A percentile compares a stretch with the other conserved stretches of the same genome.
phyloP scores from a whole-genome alignment of 257 asterid genomes.

The Nicotiana knightiana region DNA sequence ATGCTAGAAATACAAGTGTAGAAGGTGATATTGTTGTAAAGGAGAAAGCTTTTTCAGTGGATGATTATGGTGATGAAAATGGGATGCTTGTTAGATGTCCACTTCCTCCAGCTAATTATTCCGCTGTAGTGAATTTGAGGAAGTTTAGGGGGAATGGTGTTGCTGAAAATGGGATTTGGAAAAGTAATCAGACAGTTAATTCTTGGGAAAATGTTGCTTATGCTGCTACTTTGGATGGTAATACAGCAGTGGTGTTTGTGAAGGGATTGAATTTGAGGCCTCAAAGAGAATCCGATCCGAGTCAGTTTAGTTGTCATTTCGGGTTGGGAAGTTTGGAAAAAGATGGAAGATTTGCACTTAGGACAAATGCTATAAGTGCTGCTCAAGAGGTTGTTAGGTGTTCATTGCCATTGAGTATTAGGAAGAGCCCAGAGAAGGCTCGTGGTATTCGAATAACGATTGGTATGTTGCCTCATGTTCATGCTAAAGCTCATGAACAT shows the following conservation, averaged over 20 bases:
- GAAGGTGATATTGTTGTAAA: slow-evolving; percentile 19
- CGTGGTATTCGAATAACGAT: slow-evolving; percentile 54
- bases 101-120: slow-evolving; percentile 47
- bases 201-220: slow-evolving; percentile 72
- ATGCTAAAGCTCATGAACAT: slow-evolving; percentile 22
- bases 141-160: slow-evolving; percentile 24
- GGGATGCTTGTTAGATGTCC: slow-evolving; percentile 72
- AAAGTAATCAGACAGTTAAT: slow-evolving; percentile 29
- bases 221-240: slow-evolving; percentile 66
- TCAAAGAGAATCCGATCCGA: slow-evolving; percentile 54
- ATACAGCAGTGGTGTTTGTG: slow-evolving; percentile 65
- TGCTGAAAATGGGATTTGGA: slow-evolving; percentile 15
- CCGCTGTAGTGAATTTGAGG: slow-evolving; percentile 38
- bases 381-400: slow-evolving; percentile 96
- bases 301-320: slow-evolving; percentile 71
- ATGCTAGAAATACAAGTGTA: slow-evolving; percentile 8
- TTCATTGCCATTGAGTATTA: slow-evolving; percentile 48
- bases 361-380: slow-evolving; percentile 67
- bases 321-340: slow-evolving; percentile 38
- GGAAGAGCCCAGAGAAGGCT: slow-evolving; percentile 32
- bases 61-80: slow-evolving; percentile 55
- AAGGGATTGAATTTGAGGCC: slow-evolving; percentile 89
- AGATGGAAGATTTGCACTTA: slow-evolving; percentile 23
- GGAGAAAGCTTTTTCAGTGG: slow-evolving; percentile 46
- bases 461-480: slow-evolving; percentile 34